Conservation (phyloP, 208 protist genomes). For the Novymonas esmeraldas region DNA sequence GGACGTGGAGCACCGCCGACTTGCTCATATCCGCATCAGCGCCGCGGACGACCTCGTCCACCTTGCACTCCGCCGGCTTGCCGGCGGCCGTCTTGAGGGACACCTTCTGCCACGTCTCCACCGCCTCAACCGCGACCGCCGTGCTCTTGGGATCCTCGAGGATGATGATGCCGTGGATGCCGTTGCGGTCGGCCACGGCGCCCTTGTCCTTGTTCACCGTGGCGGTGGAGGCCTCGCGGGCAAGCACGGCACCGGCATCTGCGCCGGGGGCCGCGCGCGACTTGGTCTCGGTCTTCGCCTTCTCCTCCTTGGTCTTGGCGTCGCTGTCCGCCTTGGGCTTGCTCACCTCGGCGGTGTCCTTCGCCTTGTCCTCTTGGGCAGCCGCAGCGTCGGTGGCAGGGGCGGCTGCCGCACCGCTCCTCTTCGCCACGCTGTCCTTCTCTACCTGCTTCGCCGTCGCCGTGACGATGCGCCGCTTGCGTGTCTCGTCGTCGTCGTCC, state of each 20-base stretch:
- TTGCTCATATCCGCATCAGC: conserved; percentile 14
- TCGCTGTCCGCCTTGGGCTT: conserved; percentile 1
- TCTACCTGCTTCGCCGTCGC: conserved; percentile 12
- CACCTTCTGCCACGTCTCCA: conserved; percentile 26
- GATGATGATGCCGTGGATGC: conserved; percentile 31
- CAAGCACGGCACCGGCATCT: neutral
- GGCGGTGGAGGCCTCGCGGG: neutral
- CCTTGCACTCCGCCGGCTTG: conserved; percentile 23
- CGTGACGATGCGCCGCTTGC: conserved; percentile 7
- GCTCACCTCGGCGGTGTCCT: neutral
- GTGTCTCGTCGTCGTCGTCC: conserved; percentile 7
- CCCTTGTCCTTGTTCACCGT: conserved; percentile 1
- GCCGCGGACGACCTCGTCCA: conserved; percentile 17
- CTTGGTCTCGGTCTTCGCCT: conserved; percentile 3
- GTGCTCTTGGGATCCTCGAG: conserved; percentile 28
- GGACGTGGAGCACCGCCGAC: conserved; percentile 14
- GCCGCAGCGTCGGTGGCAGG: neutral
- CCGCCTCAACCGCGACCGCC: conserved; percentile 25
- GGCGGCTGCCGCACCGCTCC: neutral
- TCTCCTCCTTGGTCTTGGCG: conserved; percentile 6
- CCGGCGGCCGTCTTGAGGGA: conserved; percentile 25
- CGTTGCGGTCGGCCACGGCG: conserved; percentile 11
- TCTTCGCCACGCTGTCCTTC: conserved; percentile 1
- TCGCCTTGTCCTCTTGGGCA: neutral
- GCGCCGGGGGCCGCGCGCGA: too few species aligned